Evolutionary conservation across 2,329 filamentous ascomycete genomes (phyloP), one percentile per base, ranked within the genome.

Genomic region (Fusarium proliferatum): DNA sequence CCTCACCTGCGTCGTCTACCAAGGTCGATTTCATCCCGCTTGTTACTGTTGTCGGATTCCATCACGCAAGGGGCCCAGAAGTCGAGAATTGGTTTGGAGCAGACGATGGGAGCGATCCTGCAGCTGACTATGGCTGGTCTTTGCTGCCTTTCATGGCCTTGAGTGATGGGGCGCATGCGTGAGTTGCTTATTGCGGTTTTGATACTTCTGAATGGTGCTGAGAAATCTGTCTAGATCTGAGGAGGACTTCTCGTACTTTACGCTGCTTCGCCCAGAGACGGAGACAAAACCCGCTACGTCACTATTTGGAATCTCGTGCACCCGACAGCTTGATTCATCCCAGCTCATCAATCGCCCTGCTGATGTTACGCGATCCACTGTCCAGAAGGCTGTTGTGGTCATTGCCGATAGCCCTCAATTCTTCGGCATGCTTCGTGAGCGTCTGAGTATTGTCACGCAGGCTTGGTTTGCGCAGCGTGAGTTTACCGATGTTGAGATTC

Each of bases 201-300:
- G 21, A 42, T 33, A 34, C 21, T 36, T 46, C 26, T 58, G 58
- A 16, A 66, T 36, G 45, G 58, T 65, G 64, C 75, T 77, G 60
- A 78, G 52, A 66, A 61, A 42, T 41, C 39, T 23, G 34, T 77
- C 95, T 78, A 96, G 94, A 63, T 92, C 94, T 28, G 93, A 92
- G 65, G 96, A 99, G 84, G 96, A 98, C 84, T 99, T 98, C 86
- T 98, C 95, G 58, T 99, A 99, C 85, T 99, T 99, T 82, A 98
- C 96, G 13, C 90, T 99, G 58, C 88, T 94, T 66, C 90, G 90
- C 36, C 90, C 91, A 52, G 87, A 87, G 61, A 87, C 84, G 72
- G 83, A 83, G 58, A 77, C 81, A 26, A 80, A 84, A 39, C 89
- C 92, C 11, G 90, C 91, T 36, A 95, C 94, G 5, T 97, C 94